phyloP scores from a whole-genome alignment of 2,329 filamentous ascomycete genomes.

The Neurospora sp. region DNA sequence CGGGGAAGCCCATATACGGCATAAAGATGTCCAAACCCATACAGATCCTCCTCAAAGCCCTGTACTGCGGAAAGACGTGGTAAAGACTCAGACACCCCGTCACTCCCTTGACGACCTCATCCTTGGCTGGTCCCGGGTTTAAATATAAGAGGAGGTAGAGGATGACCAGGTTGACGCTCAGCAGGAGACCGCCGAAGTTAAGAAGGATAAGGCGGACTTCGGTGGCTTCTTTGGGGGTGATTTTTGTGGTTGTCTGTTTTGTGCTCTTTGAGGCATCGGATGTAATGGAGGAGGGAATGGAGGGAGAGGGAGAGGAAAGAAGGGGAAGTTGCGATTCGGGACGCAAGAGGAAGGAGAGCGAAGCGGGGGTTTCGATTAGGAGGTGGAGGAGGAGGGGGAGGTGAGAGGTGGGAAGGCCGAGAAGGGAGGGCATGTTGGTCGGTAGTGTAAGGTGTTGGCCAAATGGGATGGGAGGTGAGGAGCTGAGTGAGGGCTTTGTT shows the following conservation, averaged over 20 bases:
- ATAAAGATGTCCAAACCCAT: too few relatives aligned
- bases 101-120: background rate
- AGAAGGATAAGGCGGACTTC: slow-evolving; percentile 34
- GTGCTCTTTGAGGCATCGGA: slow-evolving; percentile 20
- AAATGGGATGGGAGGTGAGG: too few relatives aligned
- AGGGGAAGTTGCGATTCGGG: slow-evolving; percentile 2
- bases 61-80: background rate
- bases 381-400: slow-evolving; percentile 11
- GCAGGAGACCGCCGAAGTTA: slow-evolving; percentile 38
- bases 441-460: too few relatives aligned
- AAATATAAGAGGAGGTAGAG: slow-evolving; percentile 20
- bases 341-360: background rate
- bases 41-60: background rate
- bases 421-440: background rate
- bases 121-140: background rate
- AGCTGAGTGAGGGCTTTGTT: too few relatives aligned
- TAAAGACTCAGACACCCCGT: background rate
- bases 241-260: background rate
- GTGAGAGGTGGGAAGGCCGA: background rate
- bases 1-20: too few relatives aligned
- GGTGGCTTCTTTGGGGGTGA: slow-evolving; percentile 23
- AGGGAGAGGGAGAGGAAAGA: slow-evolving; percentile 27
- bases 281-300: slow-evolving; percentile 29
- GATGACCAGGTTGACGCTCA: slow-evolving; percentile 32
- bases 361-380: slow-evolving; percentile 7